phyloP scores from a whole-genome alignment of 441 rosid genomes.

The Adansonia madagascariensis region DNA sequence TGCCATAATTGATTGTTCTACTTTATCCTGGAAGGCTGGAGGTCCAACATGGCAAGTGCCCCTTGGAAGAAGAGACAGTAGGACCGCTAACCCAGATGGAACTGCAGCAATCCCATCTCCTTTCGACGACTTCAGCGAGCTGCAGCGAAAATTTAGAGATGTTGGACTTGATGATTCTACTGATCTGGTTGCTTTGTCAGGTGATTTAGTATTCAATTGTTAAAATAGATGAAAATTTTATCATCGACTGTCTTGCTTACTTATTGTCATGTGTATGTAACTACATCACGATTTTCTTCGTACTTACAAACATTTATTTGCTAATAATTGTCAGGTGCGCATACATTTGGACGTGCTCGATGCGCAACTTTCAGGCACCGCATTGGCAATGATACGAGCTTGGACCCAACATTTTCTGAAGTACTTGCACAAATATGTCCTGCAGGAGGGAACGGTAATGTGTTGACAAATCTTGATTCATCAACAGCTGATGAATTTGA shows the following conservation, averaged over 20 bases:
- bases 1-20: neutral
- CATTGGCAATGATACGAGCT: slow-evolving; percentile 47
- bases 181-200: slow-evolving; percentile 66
- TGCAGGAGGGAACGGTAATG: slow-evolving; percentile 37
- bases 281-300: neutral
- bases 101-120: slow-evolving; percentile 48
- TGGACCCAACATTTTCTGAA: slow-evolving; percentile 44
- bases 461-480: slow-evolving; percentile 52
- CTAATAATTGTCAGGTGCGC: slow-evolving; percentile 48
- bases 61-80: slow-evolving; percentile 67
- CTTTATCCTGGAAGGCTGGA: slow-evolving; percentile 50
- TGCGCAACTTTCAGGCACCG: slow-evolving; percentile 55
- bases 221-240: neutral
- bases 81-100: slow-evolving; percentile 41
- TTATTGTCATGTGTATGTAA: neutral
- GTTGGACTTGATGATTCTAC: slow-evolving; percentile 56
- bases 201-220: slow-evolving; percentile 34
- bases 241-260: neutral
- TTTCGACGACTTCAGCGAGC: slow-evolving; percentile 36
- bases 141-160: slow-evolving; percentile 46
- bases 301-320: neutral
- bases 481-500: slow-evolving; percentile 56
- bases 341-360: slow-evolving; percentile 64
- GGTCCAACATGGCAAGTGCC: slow-evolving; percentile 64
- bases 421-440: slow-evolving; percentile 60